These are phyloP conservation scores for Cryptococcus jaspeensis DNA, from an alignment of 1,284 basidiomycete species.

Conservation along the genomic window DNA sequence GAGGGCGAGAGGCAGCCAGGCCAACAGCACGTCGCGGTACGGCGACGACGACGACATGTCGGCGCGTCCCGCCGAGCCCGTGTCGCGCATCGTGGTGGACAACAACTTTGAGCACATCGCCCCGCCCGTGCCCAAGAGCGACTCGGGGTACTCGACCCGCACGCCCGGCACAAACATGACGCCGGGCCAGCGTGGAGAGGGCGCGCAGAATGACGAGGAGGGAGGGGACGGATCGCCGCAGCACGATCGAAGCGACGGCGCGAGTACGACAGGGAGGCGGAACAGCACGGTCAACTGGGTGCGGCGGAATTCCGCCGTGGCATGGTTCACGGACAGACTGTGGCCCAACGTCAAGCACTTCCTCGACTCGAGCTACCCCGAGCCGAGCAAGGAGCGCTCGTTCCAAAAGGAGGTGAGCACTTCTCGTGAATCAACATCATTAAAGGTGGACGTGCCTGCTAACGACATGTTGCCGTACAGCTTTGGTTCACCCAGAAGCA, in stretches of 20 bases:
- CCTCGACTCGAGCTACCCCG: slow-evolving; percentile 44
- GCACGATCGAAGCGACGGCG: slow-evolving; percentile 13
- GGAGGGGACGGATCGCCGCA: slow-evolving; percentile 9
- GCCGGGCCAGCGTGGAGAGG: slow-evolving; percentile 6
- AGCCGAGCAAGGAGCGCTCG: slow-evolving; percentile 40
- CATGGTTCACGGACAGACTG: slow-evolving; percentile 28
- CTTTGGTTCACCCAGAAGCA: slow-evolving; percentile 42
- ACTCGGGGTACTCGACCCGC: slow-evolving; percentile 34
- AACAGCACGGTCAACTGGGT: slow-evolving; percentile 24
- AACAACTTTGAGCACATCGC: slow-evolving; percentile 42
- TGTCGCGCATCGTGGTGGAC: slow-evolving; percentile 42
- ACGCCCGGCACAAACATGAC: slow-evolving; percentile 16
- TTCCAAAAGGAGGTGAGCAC: slow-evolving; percentile 47
- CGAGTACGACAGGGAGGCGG: slow-evolving; percentile 16
- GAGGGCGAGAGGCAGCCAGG: slow-evolving; percentile 11
- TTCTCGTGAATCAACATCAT: too few species aligned
- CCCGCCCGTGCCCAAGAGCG: slow-evolving; percentile 31
- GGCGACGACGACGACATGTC: slow-evolving; percentile 36
- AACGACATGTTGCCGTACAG: slow-evolving; percentile 8
- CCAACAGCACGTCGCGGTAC: slow-evolving; percentile 25
- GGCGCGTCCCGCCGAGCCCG: slow-evolving; percentile 24
- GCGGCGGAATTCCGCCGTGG: slow-evolving; percentile 23
- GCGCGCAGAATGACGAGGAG: slow-evolving; percentile 11
- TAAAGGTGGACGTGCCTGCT: background rate
- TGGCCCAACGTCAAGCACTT: slow-evolving; percentile 43